Evolutionary conservation across 2,329 filamentous ascomycete species (phyloP).

Genomic region (Pestalotiopsis sp.): DNA sequence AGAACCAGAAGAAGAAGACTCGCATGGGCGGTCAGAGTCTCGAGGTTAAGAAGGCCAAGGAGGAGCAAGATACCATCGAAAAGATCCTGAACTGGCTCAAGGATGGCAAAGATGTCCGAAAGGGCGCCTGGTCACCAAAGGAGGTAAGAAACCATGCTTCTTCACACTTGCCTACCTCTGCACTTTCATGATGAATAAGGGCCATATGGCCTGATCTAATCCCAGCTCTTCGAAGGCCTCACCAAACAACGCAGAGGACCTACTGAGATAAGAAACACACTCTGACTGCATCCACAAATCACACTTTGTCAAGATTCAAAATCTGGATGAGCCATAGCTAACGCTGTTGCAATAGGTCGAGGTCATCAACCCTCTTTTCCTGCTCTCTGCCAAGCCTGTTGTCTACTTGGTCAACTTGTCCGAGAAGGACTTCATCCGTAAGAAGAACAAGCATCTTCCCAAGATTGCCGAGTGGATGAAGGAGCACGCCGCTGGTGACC

Average conservation of each 20-base stretch:
- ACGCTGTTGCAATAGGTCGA: conserved; percentile 70
- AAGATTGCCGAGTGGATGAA: conserved; percentile 97
- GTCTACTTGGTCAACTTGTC: conserved; percentile 97
- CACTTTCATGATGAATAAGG: conserved; percentile 93
- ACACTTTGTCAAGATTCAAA: conserved; percentile 18
- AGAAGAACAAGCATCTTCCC: conserved; percentile 99
- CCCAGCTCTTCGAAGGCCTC: conserved; percentile 99
- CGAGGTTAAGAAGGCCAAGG: conserved; percentile 96
- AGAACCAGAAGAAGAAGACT: conserved; percentile 92
- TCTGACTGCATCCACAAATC: conserved; percentile 57
- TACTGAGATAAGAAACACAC: conserved; percentile 81
- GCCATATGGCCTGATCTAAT: conserved; percentile 88
- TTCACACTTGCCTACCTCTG: conserved; percentile 20
- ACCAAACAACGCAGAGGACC: conserved; percentile 74
- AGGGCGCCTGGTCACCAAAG: conserved; percentile 87
- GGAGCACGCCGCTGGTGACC: conserved; percentile 82
- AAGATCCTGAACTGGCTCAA: conserved; percentile 84
- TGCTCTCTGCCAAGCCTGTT: conserved; percentile 94
- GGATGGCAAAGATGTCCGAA: conserved; percentile 90
- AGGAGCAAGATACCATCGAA: conserved; percentile 91
- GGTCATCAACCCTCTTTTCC: conserved; percentile 93
- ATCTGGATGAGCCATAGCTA: conserved; percentile 24
- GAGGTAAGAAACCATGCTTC: conserved; percentile 69
- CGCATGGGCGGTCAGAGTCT: conserved; percentile 90
- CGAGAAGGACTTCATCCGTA: conserved; percentile 94